Base-by-base conservation (phyloP, 257 asterid genomes). In the Vinca minor region DNA sequence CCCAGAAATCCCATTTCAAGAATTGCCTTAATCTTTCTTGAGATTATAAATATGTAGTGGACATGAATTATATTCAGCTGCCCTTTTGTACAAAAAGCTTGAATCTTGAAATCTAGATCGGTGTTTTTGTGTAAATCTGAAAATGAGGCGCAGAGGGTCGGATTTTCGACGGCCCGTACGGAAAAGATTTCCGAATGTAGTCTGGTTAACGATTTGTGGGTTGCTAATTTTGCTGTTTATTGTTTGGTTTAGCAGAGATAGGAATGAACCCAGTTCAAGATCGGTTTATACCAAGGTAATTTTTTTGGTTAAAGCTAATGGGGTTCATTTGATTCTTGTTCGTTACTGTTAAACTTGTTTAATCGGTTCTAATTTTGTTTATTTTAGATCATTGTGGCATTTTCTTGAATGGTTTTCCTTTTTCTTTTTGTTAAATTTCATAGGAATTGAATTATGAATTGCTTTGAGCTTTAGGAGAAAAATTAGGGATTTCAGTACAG, bases 81-180 rank as follows among this genome's bases (percentile, higher is more conserved):
- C 54, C 45, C 13, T 47, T 39, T 8, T 31, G 17, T 56, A 42
- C 13, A 31, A 15, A 29, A 31, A n/a, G n/a, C n/a, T 56, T 15
- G 13, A 7, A 31, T 56, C 41, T 56, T 31, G 42, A 31, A 29
- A 31, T 26, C 14, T 23, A 13, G 20, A 23, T 52, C 14, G 23
- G 7, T 29, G 4, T n/a, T 25, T 42, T n/a, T 48, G 42, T 57
- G 29, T 39, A 55, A 5, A 23, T 57, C 35, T 25, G 25, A 61
- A 44, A 41, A 89, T 87, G 96, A 82, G 94, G 83, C 87, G 91
- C 67, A 83, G 96, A 56, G 88, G 91, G 23, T 60, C 86, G 23
- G 95, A 89, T 64, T 87, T 77, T 71, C 85, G 96, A 78, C 91
- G 95, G 58, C 91, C 91, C 14, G 87, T 49, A 75, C 58, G 91